Conservation (phyloP, 163 green algal genomes). For the Volvox carteri region DNA sequence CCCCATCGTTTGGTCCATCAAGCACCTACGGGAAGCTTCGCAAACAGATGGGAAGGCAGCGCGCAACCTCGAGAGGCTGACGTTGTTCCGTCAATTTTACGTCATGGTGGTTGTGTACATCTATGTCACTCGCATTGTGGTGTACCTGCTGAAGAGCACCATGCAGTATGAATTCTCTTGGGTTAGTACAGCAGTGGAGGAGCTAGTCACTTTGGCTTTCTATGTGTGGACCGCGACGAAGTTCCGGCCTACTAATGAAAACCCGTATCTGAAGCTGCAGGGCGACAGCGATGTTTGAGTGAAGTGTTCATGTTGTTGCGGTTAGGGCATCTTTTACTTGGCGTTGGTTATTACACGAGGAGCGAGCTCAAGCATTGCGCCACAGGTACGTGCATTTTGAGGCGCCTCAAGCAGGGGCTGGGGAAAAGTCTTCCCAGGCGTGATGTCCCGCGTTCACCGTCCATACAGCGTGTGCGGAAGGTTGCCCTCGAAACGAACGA, state of each 20-base stretch:
- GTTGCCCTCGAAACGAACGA: constrained; percentile 31
- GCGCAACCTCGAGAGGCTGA: constrained; percentile 91
- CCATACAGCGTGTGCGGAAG: too few relatives aligned
- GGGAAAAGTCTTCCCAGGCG: too few relatives aligned
- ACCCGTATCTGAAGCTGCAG: constrained; percentile 76
- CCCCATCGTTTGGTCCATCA: constrained; percentile 98
- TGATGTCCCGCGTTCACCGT: too few relatives aligned
- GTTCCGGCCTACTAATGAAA: constrained; percentile 89
- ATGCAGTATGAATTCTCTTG: constrained; percentile 86
- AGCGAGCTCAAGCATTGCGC: too few relatives aligned
- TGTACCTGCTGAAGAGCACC: constrained; percentile 91
- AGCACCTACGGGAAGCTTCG: constrained; percentile 91
- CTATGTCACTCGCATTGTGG: constrained; percentile 98
- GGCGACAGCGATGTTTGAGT: constrained; percentile 67
- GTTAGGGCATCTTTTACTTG: too few relatives aligned
- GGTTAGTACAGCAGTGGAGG: constrained; percentile 77
- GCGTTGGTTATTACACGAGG: too few relatives aligned
- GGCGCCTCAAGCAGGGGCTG: too few relatives aligned
- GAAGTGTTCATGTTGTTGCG: too few relatives aligned
- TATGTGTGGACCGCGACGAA: constrained; percentile 89
- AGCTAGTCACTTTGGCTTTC: constrained; percentile 92
- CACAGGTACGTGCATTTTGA: too few relatives aligned
- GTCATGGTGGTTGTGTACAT: constrained; percentile 97
- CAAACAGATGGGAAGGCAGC: constrained; percentile 94
- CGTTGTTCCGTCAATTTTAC: constrained; percentile 97